phyloP scores from a whole-genome alignment of 768 basidiomycete species.

The Macrolepiota dolichaula region DNA sequence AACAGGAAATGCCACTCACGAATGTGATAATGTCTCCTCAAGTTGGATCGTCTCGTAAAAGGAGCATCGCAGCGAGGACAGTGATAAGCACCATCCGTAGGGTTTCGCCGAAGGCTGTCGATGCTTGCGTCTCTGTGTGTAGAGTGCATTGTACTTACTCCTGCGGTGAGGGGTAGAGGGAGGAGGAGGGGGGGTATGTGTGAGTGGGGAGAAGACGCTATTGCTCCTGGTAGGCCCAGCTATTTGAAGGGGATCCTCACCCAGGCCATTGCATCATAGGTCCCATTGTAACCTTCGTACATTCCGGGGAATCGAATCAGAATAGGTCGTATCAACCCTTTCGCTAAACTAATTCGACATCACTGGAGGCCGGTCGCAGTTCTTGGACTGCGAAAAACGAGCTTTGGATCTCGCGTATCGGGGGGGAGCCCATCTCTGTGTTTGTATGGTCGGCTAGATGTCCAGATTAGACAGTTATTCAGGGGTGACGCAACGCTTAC shows the following conservation, averaged over 20 bases:
- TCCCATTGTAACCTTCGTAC: constrained; percentile 9
- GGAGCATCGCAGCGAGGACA: constrained; percentile 33
- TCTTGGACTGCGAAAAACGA: neutral
- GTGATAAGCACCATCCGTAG: constrained; percentile 31
- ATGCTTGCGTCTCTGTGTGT: constrained; percentile 16
- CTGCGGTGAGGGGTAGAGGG: too few relatives aligned
- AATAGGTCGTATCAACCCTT: constrained; percentile 2
- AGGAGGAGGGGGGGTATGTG: too few relatives aligned
- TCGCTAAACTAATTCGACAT: constrained; percentile 9
- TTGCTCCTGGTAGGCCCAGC: constrained; percentile 6
- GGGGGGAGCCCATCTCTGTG: too few relatives aligned
- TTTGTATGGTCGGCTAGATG: constrained; percentile 11
- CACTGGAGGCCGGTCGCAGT: neutral
- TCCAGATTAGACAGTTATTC: constrained; percentile 6
- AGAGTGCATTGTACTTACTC: constrained; percentile 6
- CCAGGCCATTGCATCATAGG: constrained; percentile 7
- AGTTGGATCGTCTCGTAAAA: constrained; percentile 33
- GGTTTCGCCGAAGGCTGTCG: constrained; percentile 29
- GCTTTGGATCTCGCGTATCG: constrained; percentile 13
- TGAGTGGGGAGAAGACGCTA: neutral
- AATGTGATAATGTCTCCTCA: constrained; percentile 32
- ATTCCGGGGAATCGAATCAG: constrained; percentile 11
- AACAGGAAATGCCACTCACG: constrained; percentile 21
- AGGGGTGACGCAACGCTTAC: constrained; percentile 13
- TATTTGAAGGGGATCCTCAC: constrained; percentile 9